Conservation (phyloP, 805 yeast genomes). For the Ogataea salicorniae region DNA sequence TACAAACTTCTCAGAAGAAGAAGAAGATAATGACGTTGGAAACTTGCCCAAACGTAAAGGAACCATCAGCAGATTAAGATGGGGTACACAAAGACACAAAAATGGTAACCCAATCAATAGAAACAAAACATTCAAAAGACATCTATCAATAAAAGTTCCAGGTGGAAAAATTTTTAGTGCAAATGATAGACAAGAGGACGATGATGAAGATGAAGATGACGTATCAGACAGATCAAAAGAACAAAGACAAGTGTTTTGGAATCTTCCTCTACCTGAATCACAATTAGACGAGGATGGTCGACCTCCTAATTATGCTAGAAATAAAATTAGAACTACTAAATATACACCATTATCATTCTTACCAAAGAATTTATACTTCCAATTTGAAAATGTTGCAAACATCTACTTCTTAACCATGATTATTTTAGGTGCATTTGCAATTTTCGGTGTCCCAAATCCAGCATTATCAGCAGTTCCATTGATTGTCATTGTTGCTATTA, state of each 20-base stretch:
- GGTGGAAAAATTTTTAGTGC: constrained; percentile 17
- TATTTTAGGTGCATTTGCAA: constrained; percentile 71
- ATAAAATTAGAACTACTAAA: constrained; percentile 92
- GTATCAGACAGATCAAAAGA: constrained; percentile 23
- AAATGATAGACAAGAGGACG: constrained; percentile 16
- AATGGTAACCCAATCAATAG: constrained; percentile 62
- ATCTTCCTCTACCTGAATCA: constrained; percentile 54
- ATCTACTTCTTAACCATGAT: constrained; percentile 76
- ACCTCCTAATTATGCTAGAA: constrained; percentile 64
- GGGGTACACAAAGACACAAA: constrained; percentile 85
- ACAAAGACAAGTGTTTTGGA: constrained; percentile 51
- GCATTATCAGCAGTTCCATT: constrained; percentile 72
- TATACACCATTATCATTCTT: constrained; percentile 86
- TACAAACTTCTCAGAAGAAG: constrained; percentile 16
- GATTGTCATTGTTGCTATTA: constrained; percentile 67
- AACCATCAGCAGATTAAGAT: constrained; percentile 71
- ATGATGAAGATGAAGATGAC: constrained; percentile 29
- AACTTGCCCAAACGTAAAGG: constrained; percentile 32
- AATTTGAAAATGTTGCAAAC: constrained; percentile 87
- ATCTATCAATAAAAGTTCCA: constrained; percentile 18
- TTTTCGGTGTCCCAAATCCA: constrained; percentile 80
- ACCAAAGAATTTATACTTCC: constrained; percentile 77
- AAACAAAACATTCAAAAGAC: constrained; percentile 47
- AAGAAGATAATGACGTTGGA: constrained; percentile 21
- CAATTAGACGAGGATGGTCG: constrained; percentile 52